Conservation (phyloP, 83 land plant species). For the Thuja plicata region DNA sequence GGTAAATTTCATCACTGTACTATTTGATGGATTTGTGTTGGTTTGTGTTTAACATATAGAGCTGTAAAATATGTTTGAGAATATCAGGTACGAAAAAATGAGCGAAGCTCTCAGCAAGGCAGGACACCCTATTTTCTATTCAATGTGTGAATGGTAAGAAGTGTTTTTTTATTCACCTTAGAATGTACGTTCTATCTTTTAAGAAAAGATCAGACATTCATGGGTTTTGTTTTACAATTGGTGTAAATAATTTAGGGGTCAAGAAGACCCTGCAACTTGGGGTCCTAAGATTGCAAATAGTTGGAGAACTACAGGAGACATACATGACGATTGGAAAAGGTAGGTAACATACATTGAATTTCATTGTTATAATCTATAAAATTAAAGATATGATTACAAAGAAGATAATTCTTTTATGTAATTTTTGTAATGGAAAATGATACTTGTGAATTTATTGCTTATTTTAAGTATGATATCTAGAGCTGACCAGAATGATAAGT, state of each 20-base stretch:
- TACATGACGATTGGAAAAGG: slow-evolving; percentile 12
- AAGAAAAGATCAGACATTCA: background rate
- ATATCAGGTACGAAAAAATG: slow-evolving; percentile 9
- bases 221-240: background rate
- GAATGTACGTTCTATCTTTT: background rate
- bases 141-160: slow-evolving; percentile 19
- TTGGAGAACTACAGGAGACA: slow-evolving; percentile 27
- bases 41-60: background rate
- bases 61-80: background rate
- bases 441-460: too few relatives aligned
- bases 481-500: slow-evolving; percentile 38
- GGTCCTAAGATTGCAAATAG: slow-evolving; percentile 19
- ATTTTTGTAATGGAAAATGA: too few relatives aligned
- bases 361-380: too few relatives aligned
- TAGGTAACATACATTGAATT: background rate
- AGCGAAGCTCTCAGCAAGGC: background rate
- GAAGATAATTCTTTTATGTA: too few relatives aligned
- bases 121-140: slow-evolving; percentile 6
- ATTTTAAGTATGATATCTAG: slow-evolving; percentile 27
- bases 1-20: slow-evolving; percentile 25
- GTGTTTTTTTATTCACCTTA: background rate
- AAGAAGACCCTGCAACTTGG: slow-evolving; percentile 20
- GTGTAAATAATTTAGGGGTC: background rate
- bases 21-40: background rate
- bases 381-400: too few relatives aligned